Base-by-base conservation (phyloP, 1,284 basidiomycete genomes). In the Entoloma clypeatum region DNA sequence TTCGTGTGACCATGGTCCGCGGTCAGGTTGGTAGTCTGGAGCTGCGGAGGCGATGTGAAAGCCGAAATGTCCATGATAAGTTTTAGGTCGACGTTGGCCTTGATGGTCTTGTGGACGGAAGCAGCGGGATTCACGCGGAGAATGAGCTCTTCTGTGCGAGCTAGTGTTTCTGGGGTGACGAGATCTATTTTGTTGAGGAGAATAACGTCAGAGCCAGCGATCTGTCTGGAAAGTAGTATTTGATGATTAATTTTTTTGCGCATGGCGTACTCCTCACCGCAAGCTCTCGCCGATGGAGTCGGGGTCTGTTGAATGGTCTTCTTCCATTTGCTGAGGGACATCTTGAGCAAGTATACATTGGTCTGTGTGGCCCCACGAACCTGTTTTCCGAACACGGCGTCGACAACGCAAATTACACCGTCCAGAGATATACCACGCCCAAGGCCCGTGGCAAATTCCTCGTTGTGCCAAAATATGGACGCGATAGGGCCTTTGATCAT, bases 391-490 rank as follows among this genome's bases (percentile, higher is more conserved):
- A 92, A 94, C 5, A 86, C 74, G 7, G 86, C 89, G 58, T 96
- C 92, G 0, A 95, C 89, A 5, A 97, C 87, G 48, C 88, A 92
- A 9, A 96, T 79, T 0, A 97, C 89, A 8, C 90, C 89, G 58
- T 97, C 93, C 0, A 96, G 71, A 8, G 74, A 66, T 41, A 92
- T 89, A 47, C 89, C 81, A 47, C 67, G 72, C 2, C 83, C 75
- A 0, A 89, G 66, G 1, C 84, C 80, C 13, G 60, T 72, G 0
- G 86, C 78, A 60, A 80, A 91, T 55, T 93, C 91, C 59, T 95
- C 92, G 55, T 95, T 95, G 19, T 82, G 78, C 92, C 92, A 96
- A 59, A 96, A 93, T 63, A 86, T 81, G 2, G 81, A 79, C 0
- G 90, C 89, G 41, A 93, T 91, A 0, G 89, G 87, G 7, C 82